These are phyloP conservation scores for Nakazawaea holstii DNA, from an alignment of 805 yeast species.

Conservation along the genomic window DNA sequence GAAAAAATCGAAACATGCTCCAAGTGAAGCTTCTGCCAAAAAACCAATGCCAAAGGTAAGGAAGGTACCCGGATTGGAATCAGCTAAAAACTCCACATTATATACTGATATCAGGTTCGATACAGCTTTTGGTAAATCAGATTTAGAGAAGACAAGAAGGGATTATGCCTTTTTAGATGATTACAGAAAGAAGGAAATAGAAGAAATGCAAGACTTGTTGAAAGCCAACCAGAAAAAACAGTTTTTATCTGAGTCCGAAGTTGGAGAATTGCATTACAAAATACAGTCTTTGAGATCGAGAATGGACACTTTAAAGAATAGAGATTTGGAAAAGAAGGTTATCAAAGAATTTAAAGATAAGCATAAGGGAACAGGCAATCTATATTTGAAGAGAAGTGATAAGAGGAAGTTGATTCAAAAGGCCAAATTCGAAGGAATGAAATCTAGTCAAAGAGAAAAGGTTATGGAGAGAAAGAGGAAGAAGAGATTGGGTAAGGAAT, in stretches of 20 bases:
- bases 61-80: slow-evolving; percentile 63
- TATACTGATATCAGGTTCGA: slow-evolving; percentile 88
- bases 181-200: slow-evolving; percentile 71
- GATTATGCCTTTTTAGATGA: slow-evolving; percentile 84
- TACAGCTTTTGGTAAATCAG: slow-evolving; percentile 82
- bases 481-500: slow-evolving; percentile 79
- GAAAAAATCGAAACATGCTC: slow-evolving; percentile 76
- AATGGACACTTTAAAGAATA: slow-evolving; percentile 61
- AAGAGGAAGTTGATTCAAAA: slow-evolving; percentile 69
- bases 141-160: slow-evolving; percentile 57
- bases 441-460: slow-evolving; percentile 66
- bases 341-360: slow-evolving; percentile 52
- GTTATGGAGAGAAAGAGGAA: slow-evolving; percentile 83
- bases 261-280: slow-evolving; percentile 45
- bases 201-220: slow-evolving; percentile 49
- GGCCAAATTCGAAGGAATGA: slow-evolving; percentile 74
- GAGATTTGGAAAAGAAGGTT: slow-evolving; percentile 69
- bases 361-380: slow-evolving; percentile 46
- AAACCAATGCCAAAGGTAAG: slow-evolving; percentile 65
- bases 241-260: slow-evolving; percentile 37
- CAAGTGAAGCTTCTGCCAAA: slow-evolving; percentile 73
- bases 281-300: slow-evolving; percentile 64
- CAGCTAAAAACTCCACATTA: slow-evolving; percentile 33
- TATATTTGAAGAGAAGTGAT: slow-evolving; percentile 63
- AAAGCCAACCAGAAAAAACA: slow-evolving; percentile 45